Conservation (phyloP, 768 basidiomycete species). For the Naganishia onofrii region DNA sequence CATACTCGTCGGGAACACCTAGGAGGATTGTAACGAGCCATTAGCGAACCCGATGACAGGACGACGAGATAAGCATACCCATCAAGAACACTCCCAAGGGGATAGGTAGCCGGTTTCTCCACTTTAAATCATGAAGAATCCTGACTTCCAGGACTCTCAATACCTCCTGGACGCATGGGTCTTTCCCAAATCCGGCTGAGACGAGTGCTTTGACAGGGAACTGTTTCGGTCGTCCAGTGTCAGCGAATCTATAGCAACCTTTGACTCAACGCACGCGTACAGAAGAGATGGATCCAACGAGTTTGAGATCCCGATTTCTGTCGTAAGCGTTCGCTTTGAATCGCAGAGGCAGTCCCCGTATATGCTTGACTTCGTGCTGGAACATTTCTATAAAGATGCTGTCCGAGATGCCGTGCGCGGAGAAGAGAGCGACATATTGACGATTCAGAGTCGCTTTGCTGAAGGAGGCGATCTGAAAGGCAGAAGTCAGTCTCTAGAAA, state of each 20-base stretch:
- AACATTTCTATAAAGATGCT: slow-evolving; percentile 43
- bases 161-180: slow-evolving; percentile 46
- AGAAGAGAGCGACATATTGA: slow-evolving; percentile 51
- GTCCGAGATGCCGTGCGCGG: slow-evolving; percentile 42
- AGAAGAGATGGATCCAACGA: slow-evolving; percentile 37
- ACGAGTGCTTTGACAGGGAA: slow-evolving; percentile 34
- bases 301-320: slow-evolving; percentile 36
- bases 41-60: neutral
- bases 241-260: neutral
- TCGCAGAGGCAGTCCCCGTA: slow-evolving; percentile 39
- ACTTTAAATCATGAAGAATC: slow-evolving; percentile 48
- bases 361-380: slow-evolving; percentile 37
- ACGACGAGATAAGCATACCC: slow-evolving; percentile 32
- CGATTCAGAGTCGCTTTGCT: slow-evolving; percentile 45
- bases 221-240: neutral
- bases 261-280: slow-evolving; percentile 1
- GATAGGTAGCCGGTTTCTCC: slow-evolving; percentile 46
- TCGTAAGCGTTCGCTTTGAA: slow-evolving; percentile 28
- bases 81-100: slow-evolving; percentile 48
- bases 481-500: neutral
- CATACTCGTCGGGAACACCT: slow-evolving; percentile 50
- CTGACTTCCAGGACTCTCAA: slow-evolving; percentile 45
- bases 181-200: slow-evolving; percentile 42
- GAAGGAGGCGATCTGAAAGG: neutral
- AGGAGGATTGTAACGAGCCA: neutral